Evolutionary conservation across 2,329 filamentous ascomycete species (phyloP).

Genomic region (Nemania serpens): DNA sequence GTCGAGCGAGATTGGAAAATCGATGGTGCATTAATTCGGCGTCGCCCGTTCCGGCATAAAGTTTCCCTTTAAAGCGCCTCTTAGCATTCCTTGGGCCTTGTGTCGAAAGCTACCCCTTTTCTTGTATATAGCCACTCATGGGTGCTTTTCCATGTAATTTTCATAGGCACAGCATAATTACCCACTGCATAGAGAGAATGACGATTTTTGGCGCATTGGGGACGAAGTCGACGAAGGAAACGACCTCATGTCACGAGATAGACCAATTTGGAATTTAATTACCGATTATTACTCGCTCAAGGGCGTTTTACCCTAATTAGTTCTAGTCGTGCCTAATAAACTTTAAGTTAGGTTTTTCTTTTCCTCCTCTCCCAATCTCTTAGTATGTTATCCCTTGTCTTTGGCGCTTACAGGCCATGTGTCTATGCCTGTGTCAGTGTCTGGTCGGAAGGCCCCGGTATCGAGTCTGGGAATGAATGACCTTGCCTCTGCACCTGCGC

Average conservation of each 20-base stretch:
- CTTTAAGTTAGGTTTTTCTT: no score
- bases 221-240: conserved; percentile 9
- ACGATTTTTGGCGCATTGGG: conserved; percentile 13
- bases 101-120: neutral
- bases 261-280: neutral
- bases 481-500: no score
- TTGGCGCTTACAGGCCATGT: neutral
- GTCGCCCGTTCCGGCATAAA: no score
- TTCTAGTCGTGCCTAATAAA: no score
- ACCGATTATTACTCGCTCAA: no score
- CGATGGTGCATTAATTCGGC: conserved; percentile 35
- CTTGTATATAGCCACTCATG: conserved; percentile 15
- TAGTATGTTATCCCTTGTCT: no score
- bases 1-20: conserved; percentile 62
- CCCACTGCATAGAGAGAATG: conserved; percentile 18
- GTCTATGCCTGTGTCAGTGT: neutral
- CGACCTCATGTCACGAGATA: conserved; percentile 12
- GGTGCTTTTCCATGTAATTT: conserved; percentile 7
- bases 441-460: no score
- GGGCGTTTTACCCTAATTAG: no score
- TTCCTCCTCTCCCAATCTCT: no score
- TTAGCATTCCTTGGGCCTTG: no score
- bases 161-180: neutral
- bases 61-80: no score
- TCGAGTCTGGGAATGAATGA: no score